Base-by-base conservation (phyloP, 2,329 filamentous ascomycete species). In the Juglanconis oblonga region DNA sequence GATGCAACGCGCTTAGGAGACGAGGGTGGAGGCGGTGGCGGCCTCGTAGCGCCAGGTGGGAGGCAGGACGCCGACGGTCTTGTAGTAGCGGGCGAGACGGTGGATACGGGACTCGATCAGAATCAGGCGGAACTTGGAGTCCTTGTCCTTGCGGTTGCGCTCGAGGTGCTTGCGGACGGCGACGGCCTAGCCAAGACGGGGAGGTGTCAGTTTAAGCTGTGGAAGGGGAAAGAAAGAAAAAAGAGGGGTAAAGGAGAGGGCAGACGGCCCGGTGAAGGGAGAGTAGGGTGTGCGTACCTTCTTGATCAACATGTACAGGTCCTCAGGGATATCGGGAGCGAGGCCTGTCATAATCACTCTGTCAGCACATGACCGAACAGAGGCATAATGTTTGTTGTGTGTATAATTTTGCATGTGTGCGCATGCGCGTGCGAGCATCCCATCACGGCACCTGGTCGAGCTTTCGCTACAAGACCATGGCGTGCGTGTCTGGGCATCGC, bases 261-360 rank as follows among this genome's bases (percentile, higher is more conserved):
- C 10, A 53, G 8, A 8, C n/a, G 2, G 13, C 5, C 5, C n/a
- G 29, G 6, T 1, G 24, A 24, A 24, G 24, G 24, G 24, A 24
- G 10, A 58, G 52, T 73, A 64, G n/a, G 17, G 17, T 31, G 42
- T 44, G 52, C 61, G 47, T 77, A 96, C 94, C 92, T 99, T 99
- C 91, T 97, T 97, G 91, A 98, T 98, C 80, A 98, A 86, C 91
- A 97, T 96, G 90, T 98, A 99, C 71, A 98, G 90, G 82, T 99
- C 95, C 88, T 99, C 95, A 77, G 96, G 95, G 73, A 99, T 89
- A 80, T 98, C 93, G 79, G 96, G 95, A 72, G 95, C 94, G 78
- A 99, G 92, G 85, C 95, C 95, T 99, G 84, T 84, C 47, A 77
- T 69, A 76, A 88, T 96, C 92, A 86, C 92, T 93, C 90, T 87